These are phyloP conservation scores for Penicillium pancosmium DNA, from an alignment of 495 filamentous ascomycete genomes.

Conservation along the genomic window DNA sequence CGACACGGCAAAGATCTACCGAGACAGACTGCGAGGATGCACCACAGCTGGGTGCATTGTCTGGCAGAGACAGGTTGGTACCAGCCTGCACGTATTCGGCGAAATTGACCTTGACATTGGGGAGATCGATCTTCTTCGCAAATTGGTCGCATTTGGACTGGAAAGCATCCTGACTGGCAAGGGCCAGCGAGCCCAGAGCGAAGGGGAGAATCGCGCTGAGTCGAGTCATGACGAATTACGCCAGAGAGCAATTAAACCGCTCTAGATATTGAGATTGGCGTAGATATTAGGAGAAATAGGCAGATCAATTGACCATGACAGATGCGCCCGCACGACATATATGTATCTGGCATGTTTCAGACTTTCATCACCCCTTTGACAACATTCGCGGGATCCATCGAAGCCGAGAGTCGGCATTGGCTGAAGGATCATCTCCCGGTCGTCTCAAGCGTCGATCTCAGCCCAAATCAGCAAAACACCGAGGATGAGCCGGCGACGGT, in stretches of 20 bases:
- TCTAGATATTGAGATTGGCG: not conserved
- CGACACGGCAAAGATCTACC: constrained; percentile 58
- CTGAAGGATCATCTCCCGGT: constrained; percentile 11
- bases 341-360: constrained; percentile 9
- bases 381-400: not conserved
- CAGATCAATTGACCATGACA: not conserved
- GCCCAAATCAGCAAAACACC: constrained; percentile 7
- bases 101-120: constrained; percentile 42
- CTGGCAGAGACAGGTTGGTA: constrained; percentile 51
- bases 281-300: not conserved
- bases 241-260: not conserved
- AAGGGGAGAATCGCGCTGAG: constrained; percentile 24
- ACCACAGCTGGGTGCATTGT: constrained; percentile 48
- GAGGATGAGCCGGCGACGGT: constrained; percentile 15
- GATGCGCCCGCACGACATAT: not conserved
- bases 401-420: constrained; percentile 17
- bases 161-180: constrained; percentile 36
- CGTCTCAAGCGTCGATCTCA: not conserved
- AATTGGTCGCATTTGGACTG: constrained; percentile 35
- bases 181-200: constrained; percentile 26
- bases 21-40: constrained; percentile 43
- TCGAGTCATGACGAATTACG: constrained; percentile 20
- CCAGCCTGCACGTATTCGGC: constrained; percentile 47
- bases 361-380: not conserved
- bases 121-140: constrained; percentile 35